A percentile compares a stretch with the other conserved stretches of the same genome.
phyloP scores from a whole-genome alignment of 2,329 filamentous ascomycete genomes.

The Mollisia scopiformis region DNA sequence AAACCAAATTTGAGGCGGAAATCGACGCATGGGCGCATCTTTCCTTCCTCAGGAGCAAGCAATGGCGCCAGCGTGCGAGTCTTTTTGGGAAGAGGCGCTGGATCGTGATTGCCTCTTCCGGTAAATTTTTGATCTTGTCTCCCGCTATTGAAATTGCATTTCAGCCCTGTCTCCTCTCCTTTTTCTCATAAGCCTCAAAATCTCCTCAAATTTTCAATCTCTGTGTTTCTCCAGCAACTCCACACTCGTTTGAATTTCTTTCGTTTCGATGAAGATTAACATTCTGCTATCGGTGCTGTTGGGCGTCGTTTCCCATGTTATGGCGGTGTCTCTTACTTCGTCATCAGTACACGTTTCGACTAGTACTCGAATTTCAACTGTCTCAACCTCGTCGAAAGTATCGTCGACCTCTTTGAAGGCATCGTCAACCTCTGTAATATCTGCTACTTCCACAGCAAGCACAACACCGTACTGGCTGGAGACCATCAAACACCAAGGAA shows the following conservation, averaged over 20 bases:
- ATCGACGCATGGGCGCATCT: neutral
- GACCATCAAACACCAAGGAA: slow-evolving; percentile 23
- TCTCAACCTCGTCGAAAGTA: too few relatives aligned
- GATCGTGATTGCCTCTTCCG: neutral
- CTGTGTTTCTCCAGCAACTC: neutral
- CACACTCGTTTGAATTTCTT: neutral
- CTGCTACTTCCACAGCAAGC: neutral
- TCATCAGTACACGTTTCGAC: too few relatives aligned
- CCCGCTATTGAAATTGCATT: neutral
- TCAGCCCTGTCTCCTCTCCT: neutral
- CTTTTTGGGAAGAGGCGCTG: neutral
- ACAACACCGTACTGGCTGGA: slow-evolving; percentile 24
- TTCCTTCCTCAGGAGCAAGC: neutral
- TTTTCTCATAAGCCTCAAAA: neutral
- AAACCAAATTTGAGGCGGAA: neutral
- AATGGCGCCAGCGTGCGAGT: neutral
- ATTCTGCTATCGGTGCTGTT: neutral
- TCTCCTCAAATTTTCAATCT: neutral
- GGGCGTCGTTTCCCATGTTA: neutral
- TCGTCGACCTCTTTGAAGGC: neutral
- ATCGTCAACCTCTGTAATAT: neutral
- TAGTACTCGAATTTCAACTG: too few relatives aligned
- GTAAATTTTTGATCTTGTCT: neutral
- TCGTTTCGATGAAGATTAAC: neutral
- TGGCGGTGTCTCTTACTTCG: neutral